Evolutionary conservation across 345 rosid species (phyloP), one percentile per base, ranked within the genome.

Genomic region (Boechera retrofracta): DNA sequence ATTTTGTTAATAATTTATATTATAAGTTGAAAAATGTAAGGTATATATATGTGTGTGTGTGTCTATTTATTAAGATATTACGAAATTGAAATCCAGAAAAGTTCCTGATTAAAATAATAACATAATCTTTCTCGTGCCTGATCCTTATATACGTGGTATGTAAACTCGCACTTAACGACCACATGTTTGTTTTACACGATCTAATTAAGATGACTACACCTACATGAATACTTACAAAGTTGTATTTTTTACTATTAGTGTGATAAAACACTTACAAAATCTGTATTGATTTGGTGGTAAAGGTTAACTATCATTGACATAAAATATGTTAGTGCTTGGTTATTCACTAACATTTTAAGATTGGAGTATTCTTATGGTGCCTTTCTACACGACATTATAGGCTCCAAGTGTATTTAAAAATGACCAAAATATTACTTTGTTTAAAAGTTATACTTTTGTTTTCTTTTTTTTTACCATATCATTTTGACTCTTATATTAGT

Each of bases 361-460:
- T 21, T 39, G 49, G 15, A 18, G 26, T 48, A 38, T 3, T 58
- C 47, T 13, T 51, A 68, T 60, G 64, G 39, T 76, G 69, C 56
- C 63, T 60, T 53, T 69, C 74, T 69, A 76, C 38, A 41, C 56
- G 53, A 10, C 69, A 69, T 41, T 42, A 41, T 52, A 69, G 64
- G 15, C 64, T 69, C 64, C 70, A 76, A 10, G 10, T 52, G 15
- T 42, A 53, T 41, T 68, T 69, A 16, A 52, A 42, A 9, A 62
- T 52, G 70, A 61, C 64, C 49, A 61, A 60, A 29, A 68, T 44
- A 67, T 4, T 11, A 41, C 39, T 69, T 69, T 75, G 71, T 35
- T 28, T n/a, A 16, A 58, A 67, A 60, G 53, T 36, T 42, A n/a
- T 26, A 62, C 41, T 42, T 69, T 61, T 10, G 10, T 33, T 66